These are phyloP conservation scores for Saururus chinensis DNA, from an alignment of 164 flowering plant species.

Conservation along the genomic window DNA sequence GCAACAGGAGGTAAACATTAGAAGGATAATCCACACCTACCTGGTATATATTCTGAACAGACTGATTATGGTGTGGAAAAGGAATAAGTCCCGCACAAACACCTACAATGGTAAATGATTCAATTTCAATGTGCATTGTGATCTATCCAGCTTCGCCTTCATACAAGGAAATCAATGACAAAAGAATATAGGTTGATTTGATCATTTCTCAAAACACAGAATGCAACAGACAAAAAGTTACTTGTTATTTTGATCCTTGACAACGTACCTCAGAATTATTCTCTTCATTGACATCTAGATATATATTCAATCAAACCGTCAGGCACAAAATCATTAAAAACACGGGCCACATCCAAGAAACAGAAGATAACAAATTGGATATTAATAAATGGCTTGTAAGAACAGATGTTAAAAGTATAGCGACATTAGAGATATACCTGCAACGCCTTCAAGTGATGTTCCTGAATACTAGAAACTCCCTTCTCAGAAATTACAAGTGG, in stretches of 20 bases:
- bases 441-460: constrained; percentile 85
- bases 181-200: constrained; percentile 2
- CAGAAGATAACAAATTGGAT: neutral
- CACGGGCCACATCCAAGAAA: constrained; percentile 73
- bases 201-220: neutral
- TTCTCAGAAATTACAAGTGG: constrained; percentile 95
- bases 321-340: constrained; percentile 68
- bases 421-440: constrained; percentile 29
- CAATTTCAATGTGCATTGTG: constrained; percentile 92
- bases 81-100: constrained; percentile 90
- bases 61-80: constrained; percentile 96
- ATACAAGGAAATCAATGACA: constrained; percentile 68
- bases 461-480: constrained; percentile 78
- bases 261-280: constrained; percentile 85
- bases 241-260: neutral
- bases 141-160: constrained; percentile 61
- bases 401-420: neutral
- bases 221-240: neutral
- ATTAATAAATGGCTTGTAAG: neutral
- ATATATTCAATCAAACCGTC: constrained; percentile 91
- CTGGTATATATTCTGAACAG: constrained; percentile 98
- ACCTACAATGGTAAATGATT: constrained; percentile 93
- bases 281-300: constrained; percentile 99
- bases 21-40: constrained; percentile 17
- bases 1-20: neutral